A percentile compares a stretch with the other conserved stretches of the same genome.
Evolutionary conservation across 164 flowering plant genomes (phyloP).

Genomic region (Vitis amurensis): DNA sequence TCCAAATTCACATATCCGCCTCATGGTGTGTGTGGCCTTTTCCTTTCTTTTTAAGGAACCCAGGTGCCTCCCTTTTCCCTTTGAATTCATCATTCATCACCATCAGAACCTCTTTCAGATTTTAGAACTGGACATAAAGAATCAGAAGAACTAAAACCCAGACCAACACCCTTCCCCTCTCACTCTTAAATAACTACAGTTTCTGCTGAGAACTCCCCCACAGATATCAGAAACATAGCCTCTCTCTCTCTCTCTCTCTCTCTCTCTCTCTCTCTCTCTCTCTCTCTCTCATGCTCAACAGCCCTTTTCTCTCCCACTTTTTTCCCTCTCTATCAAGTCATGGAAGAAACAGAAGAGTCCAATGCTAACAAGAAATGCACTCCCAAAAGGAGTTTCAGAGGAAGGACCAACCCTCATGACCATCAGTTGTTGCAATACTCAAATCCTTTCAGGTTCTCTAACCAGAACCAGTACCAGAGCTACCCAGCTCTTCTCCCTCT

Average conservation of each 20-base stretch:
- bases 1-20: neutral
- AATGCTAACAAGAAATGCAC: slow-evolving; percentile 52
- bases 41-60: slow-evolving; percentile 14
- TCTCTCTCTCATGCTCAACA: slow-evolving; percentile 12
- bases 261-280: slow-evolving; percentile 4
- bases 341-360: slow-evolving; percentile 60
- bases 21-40: neutral
- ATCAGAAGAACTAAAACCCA: slow-evolving; percentile 10
- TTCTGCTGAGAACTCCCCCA: slow-evolving; percentile 6
- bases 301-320: neutral
- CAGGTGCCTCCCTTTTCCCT: slow-evolving; percentile 2
- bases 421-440: slow-evolving; percentile 37
- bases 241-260: slow-evolving; percentile 6
- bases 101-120: slow-evolving; percentile 8
- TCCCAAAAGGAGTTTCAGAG: slow-evolving; percentile 34
- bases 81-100: slow-evolving; percentile 1
- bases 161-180: slow-evolving; percentile 9
- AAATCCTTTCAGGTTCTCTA: slow-evolving; percentile 29
- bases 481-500: slow-evolving; percentile 70
- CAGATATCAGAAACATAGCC: neutral
- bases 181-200: slow-evolving; percentile 29
- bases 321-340: slow-evolving; percentile 22
- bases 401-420: slow-evolving; percentile 20
- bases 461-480: slow-evolving; percentile 44
- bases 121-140: slow-evolving; percentile 18